Base-by-base conservation (phyloP, 495 filamentous ascomycete species). In the Cercophora scortea region DNA sequence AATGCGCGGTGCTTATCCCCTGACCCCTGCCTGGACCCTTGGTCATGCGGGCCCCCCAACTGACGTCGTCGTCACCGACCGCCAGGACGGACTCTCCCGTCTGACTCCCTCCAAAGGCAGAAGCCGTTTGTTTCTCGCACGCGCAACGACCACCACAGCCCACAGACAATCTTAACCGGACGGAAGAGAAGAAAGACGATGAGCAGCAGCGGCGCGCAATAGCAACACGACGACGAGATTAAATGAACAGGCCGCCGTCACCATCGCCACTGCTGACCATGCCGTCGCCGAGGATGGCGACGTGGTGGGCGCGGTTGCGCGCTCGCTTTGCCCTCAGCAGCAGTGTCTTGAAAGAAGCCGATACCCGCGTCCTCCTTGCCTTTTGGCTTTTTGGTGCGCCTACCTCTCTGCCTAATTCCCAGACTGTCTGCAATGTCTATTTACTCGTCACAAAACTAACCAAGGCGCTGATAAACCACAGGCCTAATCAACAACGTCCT, bases 401-500 rank as follows among this genome's bases (percentile, higher is more conserved):
- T 38, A 11, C 13, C 36, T 38, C 9, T 8, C 8, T 38, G 8
- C 36, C 9, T 11, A 38, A 2, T 7, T 10, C 3, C 7, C 36
- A 38, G 36, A 38, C 3, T 38, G 7, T 13, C 9, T 8, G 36
- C 25, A 2, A 2, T 40, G 6, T 8, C 33, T 19, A 3, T n/a
- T 12, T 35, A 9, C 4, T 0, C 6, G 7, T 11, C 1, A 49
- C 7, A 16, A 34, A 16, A 40, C 38, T 38, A 38, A 38, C 48
- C 42, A 25, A 2, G 2, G 2, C 25, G 5, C 5, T 17, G 10
- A 19, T 15, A 49, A 0, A 12, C 13, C 16, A 32, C 54, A 97
- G 92, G 93, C 49, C 75, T 96, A 6, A 88, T 98, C 66, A 98
- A 98, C 70, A 97, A 96, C 72, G 87, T 98, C 62, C 87, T 96